These are phyloP conservation scores for Chrysoporthe austroafricana DNA, from an alignment of 2,329 filamentous ascomycete species.

Conservation along the genomic window DNA sequence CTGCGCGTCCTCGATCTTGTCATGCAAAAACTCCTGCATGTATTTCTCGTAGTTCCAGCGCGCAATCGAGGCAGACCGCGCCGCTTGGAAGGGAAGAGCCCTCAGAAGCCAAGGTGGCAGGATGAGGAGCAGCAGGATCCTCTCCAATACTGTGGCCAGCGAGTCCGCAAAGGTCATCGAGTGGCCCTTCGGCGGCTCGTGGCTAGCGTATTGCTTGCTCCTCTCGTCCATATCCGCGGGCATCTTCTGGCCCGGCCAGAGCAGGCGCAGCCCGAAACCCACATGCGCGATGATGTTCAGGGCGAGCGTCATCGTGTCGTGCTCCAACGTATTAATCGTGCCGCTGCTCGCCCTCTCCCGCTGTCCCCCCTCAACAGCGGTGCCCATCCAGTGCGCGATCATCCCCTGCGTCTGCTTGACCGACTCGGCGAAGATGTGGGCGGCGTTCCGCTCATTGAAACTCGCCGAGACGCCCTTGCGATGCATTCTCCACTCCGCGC, in stretches of 20 bases:
- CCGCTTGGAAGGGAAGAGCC: constrained; percentile 32
- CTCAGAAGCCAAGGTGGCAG: constrained; percentile 60
- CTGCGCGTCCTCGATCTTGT: constrained; percentile 55
- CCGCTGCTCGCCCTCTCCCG: constrained; percentile 39
- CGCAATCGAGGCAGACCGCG: constrained; percentile 48
- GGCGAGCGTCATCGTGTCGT: constrained; percentile 67
- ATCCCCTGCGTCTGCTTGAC: constrained; percentile 66
- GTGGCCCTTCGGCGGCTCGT: constrained; percentile 54
- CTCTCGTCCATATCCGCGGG: constrained; percentile 48
- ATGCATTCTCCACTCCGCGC: constrained; percentile 71
- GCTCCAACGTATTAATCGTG: constrained; percentile 60
- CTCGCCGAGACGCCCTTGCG: constrained; percentile 71
- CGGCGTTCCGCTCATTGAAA: constrained; percentile 78
- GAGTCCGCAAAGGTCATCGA: constrained; percentile 69
- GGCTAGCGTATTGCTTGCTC: constrained; percentile 53
- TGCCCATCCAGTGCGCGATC: constrained; percentile 60
- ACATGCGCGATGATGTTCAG: constrained; percentile 66
- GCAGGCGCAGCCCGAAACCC: constrained; percentile 67
- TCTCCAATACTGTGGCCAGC: constrained; percentile 63
- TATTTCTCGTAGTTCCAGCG: constrained; percentile 69
- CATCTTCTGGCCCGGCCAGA: constrained; percentile 65
- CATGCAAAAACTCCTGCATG: constrained; percentile 69
- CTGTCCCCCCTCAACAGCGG: constrained; percentile 34
- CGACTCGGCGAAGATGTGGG: constrained; percentile 64
- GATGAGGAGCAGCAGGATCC: constrained; percentile 65